These are phyloP conservation scores for Solanum bulbocastanum DNA, from an alignment of 257 asterid species.

Conservation along the genomic window DNA sequence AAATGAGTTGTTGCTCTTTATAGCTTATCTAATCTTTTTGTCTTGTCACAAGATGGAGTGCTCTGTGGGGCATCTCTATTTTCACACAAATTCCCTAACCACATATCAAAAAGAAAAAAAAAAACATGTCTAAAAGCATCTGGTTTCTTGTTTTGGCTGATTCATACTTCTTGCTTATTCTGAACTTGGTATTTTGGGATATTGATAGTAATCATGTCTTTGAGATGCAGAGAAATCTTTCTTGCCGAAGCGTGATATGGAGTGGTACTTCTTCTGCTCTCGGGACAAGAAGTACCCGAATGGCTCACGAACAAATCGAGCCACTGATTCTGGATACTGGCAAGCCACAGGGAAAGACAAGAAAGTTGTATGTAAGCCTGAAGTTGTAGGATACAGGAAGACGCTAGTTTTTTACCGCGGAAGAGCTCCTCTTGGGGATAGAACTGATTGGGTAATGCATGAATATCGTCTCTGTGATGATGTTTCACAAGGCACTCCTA, in stretches of 20 bases:
- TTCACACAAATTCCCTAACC: not conserved
- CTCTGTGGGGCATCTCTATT: constrained; percentile 17
- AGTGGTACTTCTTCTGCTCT: constrained; percentile 45
- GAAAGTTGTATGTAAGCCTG: constrained; percentile 28
- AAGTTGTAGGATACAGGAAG: constrained; percentile 26
- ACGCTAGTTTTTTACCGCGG: constrained; percentile 40
- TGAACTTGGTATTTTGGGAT: not conserved
- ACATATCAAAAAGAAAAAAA: not conserved
- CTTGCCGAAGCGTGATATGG: constrained; percentile 43
- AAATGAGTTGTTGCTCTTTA: constrained; percentile 18
- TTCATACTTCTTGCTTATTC: not conserved
- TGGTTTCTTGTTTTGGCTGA: not conserved
- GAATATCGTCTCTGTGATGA: constrained; percentile 42
- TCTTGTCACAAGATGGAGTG: not conserved
- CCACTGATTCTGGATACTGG: constrained; percentile 49
- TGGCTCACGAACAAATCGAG: constrained; percentile 41
- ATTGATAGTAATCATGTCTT: not conserved
- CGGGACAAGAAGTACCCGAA: constrained; percentile 47
- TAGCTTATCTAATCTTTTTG: constrained; percentile 1
- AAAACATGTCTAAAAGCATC: not conserved
- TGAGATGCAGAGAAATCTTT: constrained; percentile 31
- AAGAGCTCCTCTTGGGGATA: constrained; percentile 43
- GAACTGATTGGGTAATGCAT: constrained; percentile 47
- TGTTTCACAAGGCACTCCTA: constrained; percentile 27
- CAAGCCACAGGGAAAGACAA: constrained; percentile 47